These are phyloP conservation scores for Hypericum androsaemum DNA, from an alignment of 345 rosid species.

Conservation along the genomic window DNA sequence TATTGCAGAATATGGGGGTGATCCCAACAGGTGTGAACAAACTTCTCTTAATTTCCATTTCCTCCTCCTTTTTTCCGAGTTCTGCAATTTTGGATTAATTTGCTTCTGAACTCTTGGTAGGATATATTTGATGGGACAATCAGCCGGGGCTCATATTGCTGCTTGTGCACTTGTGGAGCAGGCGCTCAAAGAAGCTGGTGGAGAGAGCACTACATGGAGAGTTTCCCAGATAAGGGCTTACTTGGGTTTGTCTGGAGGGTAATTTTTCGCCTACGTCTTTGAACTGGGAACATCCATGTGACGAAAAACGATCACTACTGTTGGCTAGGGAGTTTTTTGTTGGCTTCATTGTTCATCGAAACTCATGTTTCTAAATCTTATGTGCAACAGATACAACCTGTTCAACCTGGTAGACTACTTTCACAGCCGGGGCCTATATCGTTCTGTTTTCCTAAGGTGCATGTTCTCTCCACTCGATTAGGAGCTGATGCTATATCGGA, in stretches of 20 bases:
- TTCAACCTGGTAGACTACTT: conserved; percentile 75
- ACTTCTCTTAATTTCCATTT: too few species aligned
- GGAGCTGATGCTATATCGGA: neutral
- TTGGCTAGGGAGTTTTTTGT: neutral
- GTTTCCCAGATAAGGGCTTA: conserved; percentile 74
- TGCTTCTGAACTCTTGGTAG: conserved; percentile 23
- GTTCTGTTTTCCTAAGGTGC: conserved; percentile 72
- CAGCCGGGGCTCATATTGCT: conserved; percentile 97
- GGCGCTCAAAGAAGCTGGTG: conserved; percentile 76
- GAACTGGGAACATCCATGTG: too few species aligned
- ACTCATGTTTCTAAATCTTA: conserved; percentile 4
- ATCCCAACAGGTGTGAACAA: conserved; percentile 52
- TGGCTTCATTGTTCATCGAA: neutral
- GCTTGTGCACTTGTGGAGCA: conserved; percentile 86
- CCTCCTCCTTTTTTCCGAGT: too few species aligned
- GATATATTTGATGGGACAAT: conserved; percentile 92
- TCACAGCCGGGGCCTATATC: conserved; percentile 71
- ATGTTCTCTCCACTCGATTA: conserved; percentile 2
- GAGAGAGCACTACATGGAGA: conserved; percentile 73
- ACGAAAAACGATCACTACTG: too few species aligned
- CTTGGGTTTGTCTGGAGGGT: conserved; percentile 97
- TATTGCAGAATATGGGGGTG: conserved; percentile 84
- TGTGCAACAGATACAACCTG: conserved; percentile 70
- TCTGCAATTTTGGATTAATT: too few species aligned
- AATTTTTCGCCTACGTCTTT: conserved; percentile 2